These are phyloP conservation scores for Thuja plicata DNA, from an alignment of 83 land plant species.

Conservation along the genomic window DNA sequence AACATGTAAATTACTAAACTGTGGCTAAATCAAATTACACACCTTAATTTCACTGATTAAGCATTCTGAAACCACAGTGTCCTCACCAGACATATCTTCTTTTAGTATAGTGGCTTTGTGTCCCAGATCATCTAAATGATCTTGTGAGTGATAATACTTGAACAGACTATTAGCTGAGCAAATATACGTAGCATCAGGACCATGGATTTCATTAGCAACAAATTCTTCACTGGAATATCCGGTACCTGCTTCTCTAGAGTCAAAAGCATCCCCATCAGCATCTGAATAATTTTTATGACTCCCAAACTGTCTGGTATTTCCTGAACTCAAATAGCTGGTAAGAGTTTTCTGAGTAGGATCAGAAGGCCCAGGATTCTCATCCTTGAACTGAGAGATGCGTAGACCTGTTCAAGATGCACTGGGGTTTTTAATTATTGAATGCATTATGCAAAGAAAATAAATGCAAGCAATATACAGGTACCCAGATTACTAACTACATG, in stretches of 20 bases:
- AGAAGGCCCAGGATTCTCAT: conserved; percentile 29
- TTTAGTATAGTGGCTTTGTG: neutral
- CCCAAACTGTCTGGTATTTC: conserved; percentile 22
- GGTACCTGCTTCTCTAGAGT: neutral
- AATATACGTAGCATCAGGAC: neutral
- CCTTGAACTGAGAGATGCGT: conserved; percentile 63
- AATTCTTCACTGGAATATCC: neutral
- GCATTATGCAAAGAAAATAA: neutral
- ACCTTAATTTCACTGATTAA: conserved; percentile 8
- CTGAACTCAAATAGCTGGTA: conserved; percentile 28
- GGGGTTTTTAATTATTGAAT: neutral
- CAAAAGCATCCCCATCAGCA: neutral
- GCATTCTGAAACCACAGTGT: neutral
- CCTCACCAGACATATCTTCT: neutral
- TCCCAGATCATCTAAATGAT: neutral
- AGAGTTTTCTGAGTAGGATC: conserved; percentile 59
- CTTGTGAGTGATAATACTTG: neutral
- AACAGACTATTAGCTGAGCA: neutral
- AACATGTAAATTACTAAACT: neutral
- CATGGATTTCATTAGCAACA: neutral
- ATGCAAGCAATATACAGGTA: neutral
- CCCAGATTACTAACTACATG: neutral
- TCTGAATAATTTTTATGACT: conserved; percentile 1
- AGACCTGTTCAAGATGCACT: conserved; percentile 34
- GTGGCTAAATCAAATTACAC: neutral